A percentile compares a stretch with the other conserved stretches of the same genome.
phyloP scores from a whole-genome alignment of 202 grass and related monocot genomes.

The Eragrostis tef region DNA sequence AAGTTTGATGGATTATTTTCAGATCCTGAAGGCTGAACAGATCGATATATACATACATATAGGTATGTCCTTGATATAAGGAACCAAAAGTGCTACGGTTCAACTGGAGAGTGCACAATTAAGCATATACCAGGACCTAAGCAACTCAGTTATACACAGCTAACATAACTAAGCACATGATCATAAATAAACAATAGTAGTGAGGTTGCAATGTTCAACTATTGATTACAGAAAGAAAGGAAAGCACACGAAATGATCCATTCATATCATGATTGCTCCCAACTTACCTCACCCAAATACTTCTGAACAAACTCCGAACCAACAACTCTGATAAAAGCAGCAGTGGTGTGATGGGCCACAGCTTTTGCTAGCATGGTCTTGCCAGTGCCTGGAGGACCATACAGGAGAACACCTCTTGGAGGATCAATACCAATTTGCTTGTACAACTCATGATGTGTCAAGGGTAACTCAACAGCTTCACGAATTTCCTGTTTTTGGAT shows the following conservation, averaged over 20 bases:
- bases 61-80: background rate
- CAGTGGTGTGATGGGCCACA: slow-evolving; percentile 91
- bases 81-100: background rate
- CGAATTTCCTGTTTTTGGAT: slow-evolving; percentile 97
- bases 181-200: background rate
- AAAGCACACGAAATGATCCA: background rate
- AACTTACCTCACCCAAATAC: slow-evolving; percentile 88
- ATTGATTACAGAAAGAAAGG: slow-evolving; percentile 2
- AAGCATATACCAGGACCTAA: slow-evolving; percentile 1
- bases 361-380: slow-evolving; percentile 98
- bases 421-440: slow-evolving; percentile 99
- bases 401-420: slow-evolving; percentile 87
- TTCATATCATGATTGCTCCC: background rate
- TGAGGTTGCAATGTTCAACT: background rate
- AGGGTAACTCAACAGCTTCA: slow-evolving; percentile 88
- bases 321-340: slow-evolving; percentile 92
- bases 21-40: background rate
- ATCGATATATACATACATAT: background rate
- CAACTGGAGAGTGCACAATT: background rate
- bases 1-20: background rate
- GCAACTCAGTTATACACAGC: background rate
- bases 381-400: slow-evolving; percentile 88
- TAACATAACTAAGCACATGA: background rate
- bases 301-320: slow-evolving; percentile 98
- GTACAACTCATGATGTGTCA: slow-evolving; percentile 96